A percentile compares a stretch with the other conserved stretches of the same genome.
These are phyloP conservation scores for Alternaria arborescens DNA, from an alignment of 2,329 filamentous ascomycete genomes.

Conservation along the genomic window DNA sequence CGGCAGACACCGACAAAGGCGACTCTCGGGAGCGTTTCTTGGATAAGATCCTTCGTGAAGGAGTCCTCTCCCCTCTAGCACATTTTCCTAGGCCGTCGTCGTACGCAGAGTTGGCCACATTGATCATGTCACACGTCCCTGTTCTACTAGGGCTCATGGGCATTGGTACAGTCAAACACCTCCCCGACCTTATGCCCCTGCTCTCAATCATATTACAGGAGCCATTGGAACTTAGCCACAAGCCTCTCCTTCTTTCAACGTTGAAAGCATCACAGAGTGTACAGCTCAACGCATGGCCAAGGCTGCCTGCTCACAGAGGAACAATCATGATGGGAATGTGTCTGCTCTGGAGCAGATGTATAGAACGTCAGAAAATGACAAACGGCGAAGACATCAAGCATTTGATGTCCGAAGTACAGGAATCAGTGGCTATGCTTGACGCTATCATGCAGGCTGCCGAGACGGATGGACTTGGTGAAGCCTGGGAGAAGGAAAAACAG, in stretches of 20 bases:
- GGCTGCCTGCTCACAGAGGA: conserved; percentile 68
- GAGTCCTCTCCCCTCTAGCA: conserved; percentile 56
- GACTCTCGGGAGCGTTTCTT: conserved; percentile 46
- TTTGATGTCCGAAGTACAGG: conserved; percentile 31
- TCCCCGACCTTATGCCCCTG: conserved; percentile 74
- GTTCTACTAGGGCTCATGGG: conserved; percentile 65
- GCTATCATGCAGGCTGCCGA: conserved; percentile 30
- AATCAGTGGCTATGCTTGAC: conserved; percentile 39
- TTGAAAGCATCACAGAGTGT: conserved; percentile 64
- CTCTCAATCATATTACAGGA: conserved; percentile 71
- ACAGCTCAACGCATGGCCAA: conserved; percentile 73
- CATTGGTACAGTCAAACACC: conserved; percentile 71
- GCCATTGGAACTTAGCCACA: conserved; percentile 69
- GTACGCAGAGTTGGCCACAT: conserved; percentile 64
- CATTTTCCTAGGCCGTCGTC: conserved; percentile 62
- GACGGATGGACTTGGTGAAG: conserved; percentile 7
- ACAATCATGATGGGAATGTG: conserved; percentile 69
- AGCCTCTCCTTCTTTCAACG: conserved; percentile 63
- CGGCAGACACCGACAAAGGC: conserved; percentile 15
- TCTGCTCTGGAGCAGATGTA: conserved; percentile 47
- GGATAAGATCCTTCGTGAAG: conserved; percentile 55
- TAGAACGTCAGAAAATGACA: conserved; percentile 30
- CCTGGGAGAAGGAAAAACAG: conserved; percentile 29
- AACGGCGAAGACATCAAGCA: conserved; percentile 24
- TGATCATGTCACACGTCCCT: conserved; percentile 63